A percentile compares a stretch with the other conserved stretches of the same genome.
phyloP scores from a whole-genome alignment of 1,284 basidiomycete genomes.

The Phlebopus sp. region DNA sequence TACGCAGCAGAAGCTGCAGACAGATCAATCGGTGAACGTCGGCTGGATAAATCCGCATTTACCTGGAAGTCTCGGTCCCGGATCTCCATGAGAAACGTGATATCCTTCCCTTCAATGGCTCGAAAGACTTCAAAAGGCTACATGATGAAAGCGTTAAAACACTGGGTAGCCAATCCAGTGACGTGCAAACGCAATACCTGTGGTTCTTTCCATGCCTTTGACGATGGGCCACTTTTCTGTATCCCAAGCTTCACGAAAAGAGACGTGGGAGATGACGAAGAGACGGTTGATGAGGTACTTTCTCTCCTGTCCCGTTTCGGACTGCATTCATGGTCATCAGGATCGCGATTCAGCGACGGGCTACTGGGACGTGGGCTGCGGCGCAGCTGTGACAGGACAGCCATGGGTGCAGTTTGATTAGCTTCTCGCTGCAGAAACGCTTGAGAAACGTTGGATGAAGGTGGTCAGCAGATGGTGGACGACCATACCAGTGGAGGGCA shows the following conservation, averaged over 20 bases:
- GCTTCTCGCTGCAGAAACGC: constrained; percentile 71
- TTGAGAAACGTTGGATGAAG: constrained; percentile 33
- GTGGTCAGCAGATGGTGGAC: constrained; percentile 6
- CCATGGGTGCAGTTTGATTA: constrained; percentile 48
- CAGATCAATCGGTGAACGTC: constrained; percentile 6
- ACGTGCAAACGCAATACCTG: constrained; percentile 42
- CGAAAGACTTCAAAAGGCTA: constrained; percentile 74
- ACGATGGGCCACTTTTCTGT: constrained; percentile 13
- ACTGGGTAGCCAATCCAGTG: background rate
- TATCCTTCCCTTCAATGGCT: constrained; percentile 70
- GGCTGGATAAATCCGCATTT: constrained; percentile 11
- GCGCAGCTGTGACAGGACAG: constrained; percentile 47
- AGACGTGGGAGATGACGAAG: constrained; percentile 31
- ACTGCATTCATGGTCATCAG: constrained; percentile 16
- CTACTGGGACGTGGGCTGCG: constrained; percentile 37
- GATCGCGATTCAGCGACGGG: constrained; percentile 15
- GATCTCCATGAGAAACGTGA: constrained; percentile 76
- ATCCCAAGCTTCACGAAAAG: constrained; percentile 21
- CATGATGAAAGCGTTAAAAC: background rate
- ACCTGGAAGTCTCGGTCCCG: constrained; percentile 77
- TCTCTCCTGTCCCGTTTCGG: constrained; percentile 22
- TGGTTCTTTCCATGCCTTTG: constrained; percentile 53
- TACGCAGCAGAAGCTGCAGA: constrained; percentile 63
- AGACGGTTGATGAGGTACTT: constrained; percentile 29
- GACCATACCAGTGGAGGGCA: constrained; percentile 60